phyloP scores from a whole-genome alignment of 768 basidiomycete genomes.

The Collybia nuda region DNA sequence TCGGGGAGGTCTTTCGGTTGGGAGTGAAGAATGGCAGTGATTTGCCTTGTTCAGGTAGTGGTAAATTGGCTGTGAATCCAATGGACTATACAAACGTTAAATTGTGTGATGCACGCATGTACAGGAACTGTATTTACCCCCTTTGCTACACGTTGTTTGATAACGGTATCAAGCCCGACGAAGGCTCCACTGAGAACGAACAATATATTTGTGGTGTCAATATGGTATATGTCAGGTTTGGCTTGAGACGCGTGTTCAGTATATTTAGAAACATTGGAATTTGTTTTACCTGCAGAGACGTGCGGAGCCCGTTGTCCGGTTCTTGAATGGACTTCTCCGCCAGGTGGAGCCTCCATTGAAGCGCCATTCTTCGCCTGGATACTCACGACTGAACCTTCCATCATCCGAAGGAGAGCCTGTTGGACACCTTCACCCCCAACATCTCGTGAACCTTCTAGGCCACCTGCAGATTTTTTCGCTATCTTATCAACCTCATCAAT shows the following conservation, averaged over 20 bases:
- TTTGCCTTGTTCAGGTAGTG: constrained; percentile 35
- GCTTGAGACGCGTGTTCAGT: constrained; percentile 21
- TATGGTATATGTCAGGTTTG: constrained; percentile 69
- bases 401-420: constrained; percentile 87
- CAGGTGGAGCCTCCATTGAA: constrained; percentile 38
- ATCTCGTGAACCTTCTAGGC: constrained; percentile 75
- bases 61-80: constrained; percentile 62
- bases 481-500: constrained; percentile 98
- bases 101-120: neutral
- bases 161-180: constrained; percentile 83
- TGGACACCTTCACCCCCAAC: constrained; percentile 97
- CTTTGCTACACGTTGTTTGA: constrained; percentile 78
- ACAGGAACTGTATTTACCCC: constrained; percentile 55
- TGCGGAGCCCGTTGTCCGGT: constrained; percentile 50
- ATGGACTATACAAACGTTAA: constrained; percentile 63
- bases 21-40: constrained; percentile 76
- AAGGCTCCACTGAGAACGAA: constrained; percentile 96
- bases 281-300: constrained; percentile 31
- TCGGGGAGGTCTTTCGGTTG: constrained; percentile 54
- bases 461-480: constrained; percentile 58
- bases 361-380: constrained; percentile 70
- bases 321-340: constrained; percentile 46
- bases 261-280: neutral
- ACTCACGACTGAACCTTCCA: constrained; percentile 89
- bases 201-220: constrained; percentile 90